Evolutionary conservation across 306 rosid genomes (phyloP), one percentile per base, ranked within the genome.

Genomic region (Mimosa pudica): DNA sequence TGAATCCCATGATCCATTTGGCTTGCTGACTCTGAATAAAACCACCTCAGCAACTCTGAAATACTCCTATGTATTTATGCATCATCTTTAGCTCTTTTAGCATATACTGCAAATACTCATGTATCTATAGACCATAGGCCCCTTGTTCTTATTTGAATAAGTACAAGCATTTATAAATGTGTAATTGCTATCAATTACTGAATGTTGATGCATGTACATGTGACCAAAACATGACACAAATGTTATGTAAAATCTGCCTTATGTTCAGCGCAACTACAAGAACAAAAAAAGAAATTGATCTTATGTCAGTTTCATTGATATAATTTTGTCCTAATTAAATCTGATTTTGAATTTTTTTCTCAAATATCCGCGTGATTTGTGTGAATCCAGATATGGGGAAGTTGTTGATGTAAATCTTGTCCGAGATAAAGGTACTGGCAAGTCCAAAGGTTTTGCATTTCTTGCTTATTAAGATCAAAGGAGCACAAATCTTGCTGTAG

Each of bases 371-470:
- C 17, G 17, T 61, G 46, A 0, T 16, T 45, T 57, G 2, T 33
- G 6, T 77, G 2, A 48, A 48, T 52, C 16, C 82, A 94, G 97
- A 51, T 94, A 89, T 20, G 97, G 98, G 1, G 98, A 92, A 79
- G 67, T 94, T 44, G 97, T 95, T 13, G 98, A 92, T 81, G 95
- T 92, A 63, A 95, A 95, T 80, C 94, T 95, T 36, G 96, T 95
- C 10, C 10, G 94, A 74, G 96, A 95, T 71, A 93, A 92, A 71
- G 94, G 90, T 24, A 95, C 98, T 4, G 97, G 97, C 0, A 95
- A 92, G 67, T 95, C 98, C 0, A 92, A 91, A 80, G 98, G 98
- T 60, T 95, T 87, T 55, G 95, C 98, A 1, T 95, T 95, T 71
- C 82, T 95, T 33, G 98, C 98, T 2, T 92, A 90, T 51, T 97